These are phyloP conservation scores for Solanum bukasovii DNA, from an alignment of 257 asterid genomes.

Conservation along the genomic window DNA sequence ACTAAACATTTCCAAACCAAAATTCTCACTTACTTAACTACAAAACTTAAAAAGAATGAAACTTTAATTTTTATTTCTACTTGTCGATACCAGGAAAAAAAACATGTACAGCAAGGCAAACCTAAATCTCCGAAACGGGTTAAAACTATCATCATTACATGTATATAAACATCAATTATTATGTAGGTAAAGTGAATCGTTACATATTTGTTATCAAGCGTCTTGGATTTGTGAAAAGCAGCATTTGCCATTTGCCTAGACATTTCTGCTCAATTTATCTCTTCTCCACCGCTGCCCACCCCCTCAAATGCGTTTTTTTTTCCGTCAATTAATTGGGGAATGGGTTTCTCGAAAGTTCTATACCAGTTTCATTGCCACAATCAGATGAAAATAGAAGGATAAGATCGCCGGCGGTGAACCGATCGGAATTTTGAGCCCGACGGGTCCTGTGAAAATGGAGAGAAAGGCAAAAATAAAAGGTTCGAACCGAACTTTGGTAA, in stretches of 20 bases:
- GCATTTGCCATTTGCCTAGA: constrained; percentile 42
- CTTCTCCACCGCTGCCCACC: not conserved
- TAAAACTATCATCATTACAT: not conserved
- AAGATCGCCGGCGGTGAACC: not conserved
- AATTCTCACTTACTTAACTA: not conserved
- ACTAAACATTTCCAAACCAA: not conserved
- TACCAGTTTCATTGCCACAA: not conserved
- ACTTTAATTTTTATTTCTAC: not conserved
- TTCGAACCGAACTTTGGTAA: not conserved
- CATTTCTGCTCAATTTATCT: constrained; percentile 11
- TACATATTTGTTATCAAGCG: constrained; percentile 59
- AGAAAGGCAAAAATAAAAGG: not conserved
- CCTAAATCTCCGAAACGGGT: not conserved
- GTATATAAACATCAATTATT: not conserved
- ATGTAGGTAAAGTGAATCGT: not conserved
- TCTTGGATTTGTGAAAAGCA: constrained; percentile 53
- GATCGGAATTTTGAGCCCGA: not conserved
- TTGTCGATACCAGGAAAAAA: not conserved
- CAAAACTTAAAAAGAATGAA: not conserved
- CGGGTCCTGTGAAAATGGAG: not conserved
- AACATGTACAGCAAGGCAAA: not conserved
- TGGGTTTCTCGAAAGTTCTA: not conserved
- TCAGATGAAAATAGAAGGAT: not conserved
- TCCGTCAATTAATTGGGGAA: not conserved
- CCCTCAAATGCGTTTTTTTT: not conserved